Base-by-base conservation (phyloP, 768 basidiomycete genomes). In the Suillus ampliporus region DNA sequence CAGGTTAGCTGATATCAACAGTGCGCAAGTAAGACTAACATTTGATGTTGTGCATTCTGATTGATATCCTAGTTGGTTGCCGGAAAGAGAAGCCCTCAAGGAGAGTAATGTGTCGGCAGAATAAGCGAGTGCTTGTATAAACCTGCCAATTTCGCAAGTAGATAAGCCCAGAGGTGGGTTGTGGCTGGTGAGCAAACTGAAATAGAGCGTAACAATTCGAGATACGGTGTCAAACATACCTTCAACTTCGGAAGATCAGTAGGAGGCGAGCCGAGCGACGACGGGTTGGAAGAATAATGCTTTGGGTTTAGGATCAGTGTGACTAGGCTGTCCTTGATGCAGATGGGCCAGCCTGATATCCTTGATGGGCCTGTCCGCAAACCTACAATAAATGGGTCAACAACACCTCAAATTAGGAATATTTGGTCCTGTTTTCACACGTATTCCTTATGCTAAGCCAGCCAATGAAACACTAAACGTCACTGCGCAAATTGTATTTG, bases 11-110 rank as follows among this genome's bases (percentile, higher is more conserved):
- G 63, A 61, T 66, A 56, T 70, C 60, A 57, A 61, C 60, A 56
- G 46, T 61, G 60, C 53, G 43, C 10, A 11, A 54, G 57, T 37
- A 59, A n/a, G 61, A 79, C 87, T 65, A 70, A 92, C 93, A 95
- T 86, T 95, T 94, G 74, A 94, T 95, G 74, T 92, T 90, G 83
- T 94, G 92, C 92, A 94, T 94, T 70, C 58, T 66, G 67, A 53
- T 56, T 46, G 62, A 62, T 65, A 61, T 59, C 37, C 41, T 48
- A 59, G 53, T 38, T 59, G 37, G 53, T 57, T 35, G 21, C 34
- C 28, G 58, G 53, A 28, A 48, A 59, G 58, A 38, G 54, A 48
- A 38, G 54, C 54, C 31, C 58, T 51, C 54, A 35, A 52, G 54
- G 19, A 57, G 53, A 59, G 53, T 19, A 59, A 57, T 26, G 43